phyloP scores from a whole-genome alignment of 1,284 basidiomycete genomes.

The Schizophyllum amplum region DNA sequence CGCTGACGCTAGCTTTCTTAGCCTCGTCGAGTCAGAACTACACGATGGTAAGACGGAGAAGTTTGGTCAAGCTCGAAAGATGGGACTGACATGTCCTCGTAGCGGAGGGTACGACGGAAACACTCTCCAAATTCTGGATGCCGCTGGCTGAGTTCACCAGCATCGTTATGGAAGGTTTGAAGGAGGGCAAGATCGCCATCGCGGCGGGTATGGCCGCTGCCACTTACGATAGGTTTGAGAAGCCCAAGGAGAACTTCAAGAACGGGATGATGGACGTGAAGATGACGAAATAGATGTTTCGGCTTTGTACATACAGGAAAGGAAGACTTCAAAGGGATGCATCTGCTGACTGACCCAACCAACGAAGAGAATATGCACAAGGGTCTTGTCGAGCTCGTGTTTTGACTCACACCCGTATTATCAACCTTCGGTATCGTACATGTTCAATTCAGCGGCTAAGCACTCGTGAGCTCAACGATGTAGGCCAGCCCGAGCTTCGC shows the following conservation, averaged over 20 bases:
- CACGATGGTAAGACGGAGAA: slow-evolving; percentile 38
- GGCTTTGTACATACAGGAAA: too few species aligned
- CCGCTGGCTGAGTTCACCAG: slow-evolving; percentile 44
- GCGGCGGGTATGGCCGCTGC: slow-evolving; percentile 21
- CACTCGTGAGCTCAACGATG: background rate
- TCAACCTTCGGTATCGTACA: too few species aligned
- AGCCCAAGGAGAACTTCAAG: background rate
- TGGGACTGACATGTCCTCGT: slow-evolving; percentile 3
- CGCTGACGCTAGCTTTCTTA: slow-evolving; percentile 15
- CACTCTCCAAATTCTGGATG: slow-evolving; percentile 50
- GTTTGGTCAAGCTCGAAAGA: too few species aligned
- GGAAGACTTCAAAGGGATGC: too few species aligned
- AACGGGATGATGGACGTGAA: background rate
- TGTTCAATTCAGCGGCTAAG: too few species aligned
- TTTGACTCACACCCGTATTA: background rate
- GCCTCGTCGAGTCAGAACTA: slow-evolving; percentile 56
- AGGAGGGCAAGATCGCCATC: slow-evolving; percentile 35
- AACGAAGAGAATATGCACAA: too few species aligned
- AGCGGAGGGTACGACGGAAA: slow-evolving; percentile 45
- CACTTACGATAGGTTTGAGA: background rate
- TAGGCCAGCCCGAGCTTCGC: background rate
- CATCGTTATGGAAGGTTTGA: slow-evolving; percentile 38
- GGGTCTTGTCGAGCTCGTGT: too few species aligned
- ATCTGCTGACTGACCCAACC: too few species aligned
- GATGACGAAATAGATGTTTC: too few species aligned